These are phyloP conservation scores for Piedraia hortae DNA, from an alignment of 2,329 filamentous ascomycete genomes.

Conservation along the genomic window DNA sequence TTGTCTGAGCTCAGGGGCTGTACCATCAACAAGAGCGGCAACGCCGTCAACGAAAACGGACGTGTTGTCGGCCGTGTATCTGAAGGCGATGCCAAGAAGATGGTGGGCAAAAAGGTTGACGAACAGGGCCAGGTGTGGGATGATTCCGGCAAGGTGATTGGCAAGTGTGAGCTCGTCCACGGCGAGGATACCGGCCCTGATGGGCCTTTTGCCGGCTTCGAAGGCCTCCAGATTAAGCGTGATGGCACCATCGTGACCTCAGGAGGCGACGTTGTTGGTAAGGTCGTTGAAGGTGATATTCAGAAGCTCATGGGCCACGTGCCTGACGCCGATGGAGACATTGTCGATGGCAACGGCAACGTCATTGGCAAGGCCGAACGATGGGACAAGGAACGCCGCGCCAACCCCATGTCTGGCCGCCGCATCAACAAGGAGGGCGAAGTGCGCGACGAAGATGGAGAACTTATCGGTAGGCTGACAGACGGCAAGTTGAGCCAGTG, in stretches of 20 bases:
- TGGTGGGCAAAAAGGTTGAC: conserved; percentile 34
- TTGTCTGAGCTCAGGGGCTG: conserved; percentile 32
- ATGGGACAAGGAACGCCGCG: conserved; percentile 25
- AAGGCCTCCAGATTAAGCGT: conserved; percentile 27
- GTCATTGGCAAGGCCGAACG: conserved; percentile 24
- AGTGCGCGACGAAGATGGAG: conserved; percentile 23
- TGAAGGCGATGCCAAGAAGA: conserved; percentile 27
- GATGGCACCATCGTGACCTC: conserved; percentile 26
- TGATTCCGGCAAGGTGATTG: conserved; percentile 32
- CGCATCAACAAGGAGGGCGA: conserved; percentile 27
- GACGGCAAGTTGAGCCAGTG: conserved; percentile 25
- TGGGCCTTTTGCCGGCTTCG: conserved; percentile 32
- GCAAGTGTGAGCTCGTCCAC: conserved; percentile 27
- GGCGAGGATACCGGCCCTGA: conserved; percentile 21
- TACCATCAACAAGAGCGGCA: conserved; percentile 35
- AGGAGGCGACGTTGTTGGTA: conserved; percentile 21
- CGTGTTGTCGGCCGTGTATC: conserved; percentile 28
- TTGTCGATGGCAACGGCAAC: conserved; percentile 26
- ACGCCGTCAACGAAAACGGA: conserved; percentile 32
- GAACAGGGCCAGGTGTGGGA: conserved; percentile 36
- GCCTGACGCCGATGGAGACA: conserved; percentile 24
- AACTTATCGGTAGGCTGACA: conserved; percentile 23
- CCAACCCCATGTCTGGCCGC: conserved; percentile 26
- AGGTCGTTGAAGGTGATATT: conserved; percentile 22
- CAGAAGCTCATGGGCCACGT: conserved; percentile 24